phyloP scores from a whole-genome alignment of 1,139 yeast genomes.

The Saccharomyces hybrid region DNA sequence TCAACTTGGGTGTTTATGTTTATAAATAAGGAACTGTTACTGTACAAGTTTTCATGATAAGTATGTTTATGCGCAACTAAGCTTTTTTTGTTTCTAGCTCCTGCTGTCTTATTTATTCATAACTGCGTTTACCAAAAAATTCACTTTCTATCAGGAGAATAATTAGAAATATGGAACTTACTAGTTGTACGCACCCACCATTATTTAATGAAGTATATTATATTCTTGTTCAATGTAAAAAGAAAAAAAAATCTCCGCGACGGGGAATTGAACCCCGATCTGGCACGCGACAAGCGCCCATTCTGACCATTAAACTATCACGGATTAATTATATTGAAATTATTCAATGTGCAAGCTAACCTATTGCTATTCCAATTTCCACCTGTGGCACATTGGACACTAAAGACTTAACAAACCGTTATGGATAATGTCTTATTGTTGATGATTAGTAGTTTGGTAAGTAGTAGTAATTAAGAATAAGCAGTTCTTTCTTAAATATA shows the following conservation, averaged over 20 bases:
- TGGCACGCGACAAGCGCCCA: conserved; percentile 36
- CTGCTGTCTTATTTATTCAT: neutral
- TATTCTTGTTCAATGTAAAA: neutral
- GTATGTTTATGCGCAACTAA: neutral
- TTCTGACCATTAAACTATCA: conserved; percentile 35
- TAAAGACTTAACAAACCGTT: neutral
- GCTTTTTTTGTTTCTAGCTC: neutral
- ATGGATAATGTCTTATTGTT: neutral
- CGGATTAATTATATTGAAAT: conserved; percentile 11
- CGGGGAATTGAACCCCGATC: conserved; percentile 37
- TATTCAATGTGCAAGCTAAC: neutral
- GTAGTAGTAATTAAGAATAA: neutral
- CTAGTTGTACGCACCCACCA: neutral
- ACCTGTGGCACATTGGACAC: neutral
- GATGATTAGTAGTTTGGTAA: neutral
- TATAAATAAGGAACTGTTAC: neutral
- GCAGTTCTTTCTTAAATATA: too few species aligned
- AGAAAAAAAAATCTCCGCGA: conserved; percentile 27
- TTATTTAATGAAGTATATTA: neutral
- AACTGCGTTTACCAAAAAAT: neutral
- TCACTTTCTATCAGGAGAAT: neutral
- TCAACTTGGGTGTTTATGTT: neutral
- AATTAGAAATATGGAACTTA: neutral
- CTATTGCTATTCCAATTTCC: neutral
- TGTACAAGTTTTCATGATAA: neutral